Percentiles rank a stretch among this genome's conserved stretches.
phyloP scores from a whole-genome alignment of 768 basidiomycete genomes.

The Pisolithus albus region DNA sequence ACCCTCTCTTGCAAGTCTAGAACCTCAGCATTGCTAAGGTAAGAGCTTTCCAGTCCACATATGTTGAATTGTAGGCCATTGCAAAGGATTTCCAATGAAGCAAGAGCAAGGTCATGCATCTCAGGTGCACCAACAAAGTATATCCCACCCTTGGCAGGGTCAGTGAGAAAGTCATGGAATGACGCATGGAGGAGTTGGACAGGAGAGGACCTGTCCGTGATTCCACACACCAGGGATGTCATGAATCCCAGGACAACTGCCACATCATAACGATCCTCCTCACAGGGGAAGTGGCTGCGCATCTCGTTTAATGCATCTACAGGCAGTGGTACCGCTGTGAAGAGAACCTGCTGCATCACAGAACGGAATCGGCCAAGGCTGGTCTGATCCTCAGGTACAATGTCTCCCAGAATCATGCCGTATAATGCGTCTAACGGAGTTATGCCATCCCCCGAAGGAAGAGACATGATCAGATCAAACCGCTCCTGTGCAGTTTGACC shows the following conservation, averaged over 20 bases:
- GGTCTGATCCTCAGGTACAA: neutral
- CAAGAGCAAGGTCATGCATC: constrained; percentile 15
- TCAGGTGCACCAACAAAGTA: constrained; percentile 10
- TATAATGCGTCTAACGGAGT: neutral
- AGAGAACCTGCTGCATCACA: constrained; percentile 1
- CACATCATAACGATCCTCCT: neutral
- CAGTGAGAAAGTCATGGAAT: constrained; percentile 21
- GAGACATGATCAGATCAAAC: neutral
- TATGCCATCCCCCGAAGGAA: neutral
- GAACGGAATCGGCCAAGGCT: neutral
- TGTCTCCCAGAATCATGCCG: neutral
- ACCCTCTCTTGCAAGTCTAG: neutral
- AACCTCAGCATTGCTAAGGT: constrained; percentile 23
- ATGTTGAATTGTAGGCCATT: constrained; percentile 30
- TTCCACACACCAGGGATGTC: constrained; percentile 5
- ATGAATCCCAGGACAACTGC: neutral
- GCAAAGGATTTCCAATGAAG: constrained; percentile 24
- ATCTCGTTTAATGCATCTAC: neutral
- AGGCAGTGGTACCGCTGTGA: constrained; percentile 4
- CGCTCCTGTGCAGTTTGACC: neutral
- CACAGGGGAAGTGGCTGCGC: neutral
- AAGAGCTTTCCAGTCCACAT: constrained; percentile 25
- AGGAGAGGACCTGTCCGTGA: neutral
- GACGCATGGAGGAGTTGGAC: constrained; percentile 23
- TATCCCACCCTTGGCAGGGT: constrained; percentile 3